Evolutionary conservation across 768 basidiomycete species (phyloP).

Genomic region (Tephrocybe rancida): DNA sequence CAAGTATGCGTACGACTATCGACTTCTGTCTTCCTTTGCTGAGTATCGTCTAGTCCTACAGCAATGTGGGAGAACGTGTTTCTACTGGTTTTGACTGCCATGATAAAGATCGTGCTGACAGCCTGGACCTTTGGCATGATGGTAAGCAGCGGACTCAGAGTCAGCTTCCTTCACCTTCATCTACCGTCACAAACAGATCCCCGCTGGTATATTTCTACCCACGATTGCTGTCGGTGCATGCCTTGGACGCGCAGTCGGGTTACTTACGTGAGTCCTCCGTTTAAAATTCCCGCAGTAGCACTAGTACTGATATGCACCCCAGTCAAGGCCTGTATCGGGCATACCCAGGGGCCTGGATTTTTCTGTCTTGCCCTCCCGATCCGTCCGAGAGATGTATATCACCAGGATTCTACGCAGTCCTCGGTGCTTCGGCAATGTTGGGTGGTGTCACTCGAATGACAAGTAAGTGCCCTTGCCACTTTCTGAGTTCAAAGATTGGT

Average conservation of each 20-base stretch:
- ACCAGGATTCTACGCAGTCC: slow-evolving; percentile 77
- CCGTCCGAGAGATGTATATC: slow-evolving; percentile 68
- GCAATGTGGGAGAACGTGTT: slow-evolving; percentile 72
- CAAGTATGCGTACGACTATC: slow-evolving; percentile 52
- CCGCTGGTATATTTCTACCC: slow-evolving; percentile 77
- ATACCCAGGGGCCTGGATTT: slow-evolving; percentile 71
- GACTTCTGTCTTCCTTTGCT: background rate
- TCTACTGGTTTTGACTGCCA: slow-evolving; percentile 62
- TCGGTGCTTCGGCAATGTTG: slow-evolving; percentile 76
- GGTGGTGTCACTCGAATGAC: slow-evolving; percentile 81
- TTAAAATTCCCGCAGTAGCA: background rate
- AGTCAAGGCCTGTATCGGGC: slow-evolving; percentile 70
- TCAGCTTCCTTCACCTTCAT: background rate
- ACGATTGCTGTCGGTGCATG: slow-evolving; percentile 78
- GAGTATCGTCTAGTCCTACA: slow-evolving; percentile 46
- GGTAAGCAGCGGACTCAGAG: slow-evolving; percentile 36
- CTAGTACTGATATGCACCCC: slow-evolving; percentile 5
- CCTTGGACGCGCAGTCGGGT: slow-evolving; percentile 69
- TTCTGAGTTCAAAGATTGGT: background rate
- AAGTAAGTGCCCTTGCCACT: slow-evolving; percentile 39
- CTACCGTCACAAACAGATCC: slow-evolving; percentile 44
- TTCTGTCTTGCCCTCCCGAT: slow-evolving; percentile 73
- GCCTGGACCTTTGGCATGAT: slow-evolving; percentile 84
- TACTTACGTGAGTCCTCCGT: slow-evolving; percentile 54
- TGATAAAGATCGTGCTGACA: slow-evolving; percentile 62